These are phyloP conservation scores for Gracilariopsis chorda DNA, from an alignment of 23 red algal species.

Conservation along the genomic window DNA sequence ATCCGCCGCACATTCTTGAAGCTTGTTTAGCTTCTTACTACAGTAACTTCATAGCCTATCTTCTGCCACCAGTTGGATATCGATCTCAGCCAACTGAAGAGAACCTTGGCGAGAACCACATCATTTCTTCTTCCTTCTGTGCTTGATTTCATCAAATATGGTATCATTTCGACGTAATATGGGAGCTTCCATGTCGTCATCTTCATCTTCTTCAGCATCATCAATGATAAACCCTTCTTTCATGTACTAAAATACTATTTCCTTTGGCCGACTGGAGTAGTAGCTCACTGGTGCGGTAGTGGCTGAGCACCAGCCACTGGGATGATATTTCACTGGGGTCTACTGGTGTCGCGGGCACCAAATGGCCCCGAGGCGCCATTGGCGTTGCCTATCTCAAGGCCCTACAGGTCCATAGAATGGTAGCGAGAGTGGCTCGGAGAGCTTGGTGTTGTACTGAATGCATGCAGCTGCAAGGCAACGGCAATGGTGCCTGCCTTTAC, in stretches of 20 bases:
- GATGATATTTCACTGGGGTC: no score
- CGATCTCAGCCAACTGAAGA: constrained; percentile 68
- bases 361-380: no score
- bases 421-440: no score
- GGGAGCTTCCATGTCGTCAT: not conserved
- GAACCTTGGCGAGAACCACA: constrained; percentile 20
- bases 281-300: no score
- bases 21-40: constrained; percentile 31
- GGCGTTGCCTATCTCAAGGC: no score
- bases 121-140: constrained; percentile 76
- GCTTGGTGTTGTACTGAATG: no score
- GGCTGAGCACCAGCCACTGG: no score
- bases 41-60: constrained; percentile 53
- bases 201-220: constrained; percentile 64
- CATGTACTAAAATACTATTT: constrained; percentile 73
- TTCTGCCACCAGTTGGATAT: constrained; percentile 74
- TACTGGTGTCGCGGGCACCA: no score
- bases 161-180: not conserved
- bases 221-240: constrained; percentile 84
- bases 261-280: constrained; percentile 61
- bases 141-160: constrained; percentile 13
- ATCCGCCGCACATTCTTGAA: constrained; percentile 49
- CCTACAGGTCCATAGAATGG: no score
- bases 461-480: no score
- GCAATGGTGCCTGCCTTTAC: no score